Evolutionary conservation across 352 stramenopile species (phyloP), one percentile per base, ranked within the genome.

Genomic region (Blastocystis sp.): DNA sequence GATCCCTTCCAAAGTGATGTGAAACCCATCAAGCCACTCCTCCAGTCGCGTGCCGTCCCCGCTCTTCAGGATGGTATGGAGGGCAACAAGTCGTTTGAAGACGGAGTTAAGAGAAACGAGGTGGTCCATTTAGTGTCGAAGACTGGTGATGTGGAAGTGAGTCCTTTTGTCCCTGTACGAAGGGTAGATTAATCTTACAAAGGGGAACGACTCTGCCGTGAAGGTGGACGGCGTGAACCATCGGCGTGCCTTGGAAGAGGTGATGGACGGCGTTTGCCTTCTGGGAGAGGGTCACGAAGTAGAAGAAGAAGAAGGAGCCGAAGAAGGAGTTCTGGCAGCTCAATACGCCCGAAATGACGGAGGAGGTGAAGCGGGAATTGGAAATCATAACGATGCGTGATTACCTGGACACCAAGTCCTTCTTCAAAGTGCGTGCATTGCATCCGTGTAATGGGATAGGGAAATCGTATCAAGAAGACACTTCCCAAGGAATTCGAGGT

Each of bases 351-450:
- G 78, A 88, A 61, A 34, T 88, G 21, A 88, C 78, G 57, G 61
- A 60, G 17, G 78, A 88, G 62, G 40, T 88, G 78, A 88, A 88
- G 48, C 64, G 68, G 38, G 78, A 88, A 21, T 57, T 88, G 10
- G 68, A 88, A 48, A 88, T 88, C 59, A 76, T 88, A 28, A 88
- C 43, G 10, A 88, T 88, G 78, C 45, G 78, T 60, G 61, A 57
- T 42, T 88, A 69, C 38, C 66, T 69, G 64, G 78, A 88, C 34
- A 24, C 78, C 11, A 78, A 78, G 24, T 88, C 78, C 1, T 88
- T 88, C 60, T 88, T 88, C 61, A 88, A 88, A 76, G 78, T 88
- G 1, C 17, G 10, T n/a, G 60, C 11, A 28, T 28, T 21, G 3
- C n/a, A n/a, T 54, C 34, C 19, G 45, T 24, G 28, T 84, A 34